Conservation (phyloP, 805 yeast genomes). For the Ogataea paradorogensis region DNA sequence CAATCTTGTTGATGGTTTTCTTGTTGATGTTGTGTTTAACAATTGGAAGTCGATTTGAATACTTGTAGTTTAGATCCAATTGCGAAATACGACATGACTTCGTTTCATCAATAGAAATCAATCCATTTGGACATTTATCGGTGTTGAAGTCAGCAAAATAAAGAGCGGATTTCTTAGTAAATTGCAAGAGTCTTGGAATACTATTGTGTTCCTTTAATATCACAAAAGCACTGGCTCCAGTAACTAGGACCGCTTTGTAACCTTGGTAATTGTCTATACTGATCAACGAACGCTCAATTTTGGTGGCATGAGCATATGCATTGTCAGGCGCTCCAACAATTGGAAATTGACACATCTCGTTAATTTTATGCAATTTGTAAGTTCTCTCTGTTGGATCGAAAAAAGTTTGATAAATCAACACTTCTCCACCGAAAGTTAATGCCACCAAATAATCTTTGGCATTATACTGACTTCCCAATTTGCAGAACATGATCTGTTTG, state of each 20-base stretch:
- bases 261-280: conserved; percentile 58
- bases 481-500: conserved; percentile 62
- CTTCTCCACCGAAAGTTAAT: conserved; percentile 79
- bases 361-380: conserved; percentile 41
- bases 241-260: conserved; percentile 58
- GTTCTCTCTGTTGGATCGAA: conserved; percentile 39
- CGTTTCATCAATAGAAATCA: conserved; percentile 68
- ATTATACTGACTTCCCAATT: conserved; percentile 55
- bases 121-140: conserved; percentile 40
- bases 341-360: conserved; percentile 40
- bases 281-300: conserved; percentile 64
- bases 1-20: conserved; percentile 59
- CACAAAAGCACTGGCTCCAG: conserved; percentile 71
- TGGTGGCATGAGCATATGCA: conserved; percentile 66
- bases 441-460: conserved; percentile 66
- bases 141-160: conserved; percentile 58
- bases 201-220: conserved; percentile 65
- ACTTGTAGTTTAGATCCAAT: conserved; percentile 44
- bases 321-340: conserved; percentile 81
- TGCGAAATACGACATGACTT: conserved; percentile 65
- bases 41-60: conserved; percentile 61
- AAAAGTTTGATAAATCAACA: conserved; percentile 60
- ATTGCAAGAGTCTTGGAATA: conserved; percentile 60
- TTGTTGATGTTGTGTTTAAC: conserved; percentile 46
- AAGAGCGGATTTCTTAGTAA: conserved; percentile 62